Evolutionary conservation across 441 rosid species (phyloP).

Genomic region (Adansonia rubrostipa): DNA sequence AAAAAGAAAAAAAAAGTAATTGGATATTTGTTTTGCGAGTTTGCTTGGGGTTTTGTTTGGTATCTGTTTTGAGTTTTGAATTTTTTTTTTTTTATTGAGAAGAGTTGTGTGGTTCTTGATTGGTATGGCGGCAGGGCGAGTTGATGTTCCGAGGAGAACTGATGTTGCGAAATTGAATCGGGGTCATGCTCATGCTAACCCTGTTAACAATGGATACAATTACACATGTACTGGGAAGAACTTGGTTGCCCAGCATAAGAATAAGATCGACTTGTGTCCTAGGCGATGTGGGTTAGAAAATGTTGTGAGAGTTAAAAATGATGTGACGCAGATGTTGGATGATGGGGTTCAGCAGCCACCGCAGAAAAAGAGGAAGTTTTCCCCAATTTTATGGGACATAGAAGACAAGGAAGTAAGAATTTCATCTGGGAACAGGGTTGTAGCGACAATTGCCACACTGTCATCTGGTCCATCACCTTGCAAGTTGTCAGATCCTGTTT

Average conservation of each 20-base stretch:
- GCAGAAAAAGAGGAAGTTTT: constrained; percentile 69
- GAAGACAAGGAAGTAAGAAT: constrained; percentile 39
- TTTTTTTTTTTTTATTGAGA: constrained; percentile 48
- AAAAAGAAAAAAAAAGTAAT: background rate
- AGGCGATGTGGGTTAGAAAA: constrained; percentile 27
- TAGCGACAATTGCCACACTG: constrained; percentile 5
- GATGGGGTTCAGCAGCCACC: constrained; percentile 44
- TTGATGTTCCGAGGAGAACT: constrained; percentile 45
- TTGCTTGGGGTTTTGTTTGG: constrained; percentile 23
- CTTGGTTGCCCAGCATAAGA: constrained; percentile 23
- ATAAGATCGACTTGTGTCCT: constrained; percentile 30
- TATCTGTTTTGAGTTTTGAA: constrained; percentile 6
- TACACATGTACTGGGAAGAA: background rate
- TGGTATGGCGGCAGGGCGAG: constrained; percentile 84
- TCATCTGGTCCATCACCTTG: constrained; percentile 27
- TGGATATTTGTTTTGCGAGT: constrained; percentile 8
- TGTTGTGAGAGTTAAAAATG: constrained; percentile 28
- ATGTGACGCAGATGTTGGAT: constrained; percentile 27
- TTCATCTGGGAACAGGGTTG: constrained; percentile 35
- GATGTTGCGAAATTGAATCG: constrained; percentile 34
- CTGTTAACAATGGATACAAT: constrained; percentile 24
- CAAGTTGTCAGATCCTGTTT: constrained; percentile 11
- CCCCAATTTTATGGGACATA: constrained; percentile 47
- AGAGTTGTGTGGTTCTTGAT: constrained; percentile 60
- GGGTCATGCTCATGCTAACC: constrained; percentile 30